phyloP scores from a whole-genome alignment of 805 yeast genomes.

The Ogataea kodamae region DNA sequence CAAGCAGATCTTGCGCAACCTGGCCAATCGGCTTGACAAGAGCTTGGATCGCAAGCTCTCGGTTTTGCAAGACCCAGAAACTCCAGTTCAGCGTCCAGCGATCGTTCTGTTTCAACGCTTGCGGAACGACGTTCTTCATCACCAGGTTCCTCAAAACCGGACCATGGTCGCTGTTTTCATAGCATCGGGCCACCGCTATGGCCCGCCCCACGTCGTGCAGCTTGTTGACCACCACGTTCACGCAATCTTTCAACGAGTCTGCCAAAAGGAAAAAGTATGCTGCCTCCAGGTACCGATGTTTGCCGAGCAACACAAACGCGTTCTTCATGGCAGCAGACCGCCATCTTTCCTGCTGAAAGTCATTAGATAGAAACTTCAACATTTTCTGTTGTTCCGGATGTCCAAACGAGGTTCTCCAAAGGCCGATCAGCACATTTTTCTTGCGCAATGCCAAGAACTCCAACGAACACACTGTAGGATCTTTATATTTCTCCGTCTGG shows the following conservation, averaged over 20 bases:
- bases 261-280: conserved; percentile 86
- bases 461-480: conserved; percentile 72
- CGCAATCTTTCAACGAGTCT: conserved; percentile 70
- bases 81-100: conserved; percentile 83
- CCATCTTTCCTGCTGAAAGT: conserved; percentile 77
- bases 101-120: conserved; percentile 59
- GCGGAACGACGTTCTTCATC: conserved; percentile 48
- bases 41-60: conserved; percentile 55
- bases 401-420: conserved; percentile 76
- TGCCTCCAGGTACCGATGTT: conserved; percentile 82
- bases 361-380: conserved; percentile 70
- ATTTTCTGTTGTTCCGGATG: conserved; percentile 83
- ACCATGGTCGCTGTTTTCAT: conserved; percentile 56
- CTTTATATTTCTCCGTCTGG: conserved; percentile 45
- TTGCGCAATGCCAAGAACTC: conserved; percentile 76
- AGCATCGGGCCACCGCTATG: conserved; percentile 73
- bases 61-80: conserved; percentile 59
- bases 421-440: conserved; percentile 69
- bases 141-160: conserved; percentile 49
- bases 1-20: conserved; percentile 29
- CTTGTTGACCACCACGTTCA: conserved; percentile 66
- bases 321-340: conserved; percentile 84
- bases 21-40: conserved; percentile 53
- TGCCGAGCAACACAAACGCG: conserved; percentile 85
- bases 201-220: conserved; percentile 71